Evolutionary conservation across 352 stramenopile genomes (phyloP).

Genomic region (Pythium sukuiense): DNA sequence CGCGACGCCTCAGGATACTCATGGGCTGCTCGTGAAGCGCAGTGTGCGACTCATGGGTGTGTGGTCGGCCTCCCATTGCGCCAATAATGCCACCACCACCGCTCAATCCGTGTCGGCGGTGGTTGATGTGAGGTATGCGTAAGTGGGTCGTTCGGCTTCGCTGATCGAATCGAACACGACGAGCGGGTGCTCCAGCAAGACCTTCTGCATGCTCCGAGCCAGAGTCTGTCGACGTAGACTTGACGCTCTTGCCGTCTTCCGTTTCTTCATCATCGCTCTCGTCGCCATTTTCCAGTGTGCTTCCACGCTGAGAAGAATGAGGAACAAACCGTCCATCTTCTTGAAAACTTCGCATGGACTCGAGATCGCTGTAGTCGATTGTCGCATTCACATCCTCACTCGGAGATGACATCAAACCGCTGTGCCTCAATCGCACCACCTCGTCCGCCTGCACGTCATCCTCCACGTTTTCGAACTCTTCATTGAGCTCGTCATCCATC

Average conservation of each 20-base stretch:
- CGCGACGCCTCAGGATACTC: constrained; percentile 37
- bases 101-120: background rate
- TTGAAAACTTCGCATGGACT: constrained; percentile 18
- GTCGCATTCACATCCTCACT: background rate
- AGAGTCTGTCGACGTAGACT: constrained; percentile 32
- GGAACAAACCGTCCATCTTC: background rate
- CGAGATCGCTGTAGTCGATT: constrained; percentile 30
- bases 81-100: background rate
- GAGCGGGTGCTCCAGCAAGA: background rate
- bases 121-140: constrained; percentile 17
- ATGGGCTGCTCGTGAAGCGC: constrained; percentile 31
- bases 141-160: constrained; percentile 28
- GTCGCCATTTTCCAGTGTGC: background rate
- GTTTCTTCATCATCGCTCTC: constrained; percentile 4
- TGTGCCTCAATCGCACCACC: background rate
- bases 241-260: constrained; percentile 17
- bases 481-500: constrained; percentile 6
- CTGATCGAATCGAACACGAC: constrained; percentile 29
- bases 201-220: constrained; percentile 29
- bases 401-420: background rate
- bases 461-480: constrained; percentile 9
- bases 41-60: constrained; percentile 23
- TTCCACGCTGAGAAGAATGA: background rate
- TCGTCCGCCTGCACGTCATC: constrained; percentile 2
- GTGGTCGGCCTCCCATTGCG: background rate